Base-by-base conservation (phyloP, 768 basidiomycete species). In the Crucibulum laeve region DNA sequence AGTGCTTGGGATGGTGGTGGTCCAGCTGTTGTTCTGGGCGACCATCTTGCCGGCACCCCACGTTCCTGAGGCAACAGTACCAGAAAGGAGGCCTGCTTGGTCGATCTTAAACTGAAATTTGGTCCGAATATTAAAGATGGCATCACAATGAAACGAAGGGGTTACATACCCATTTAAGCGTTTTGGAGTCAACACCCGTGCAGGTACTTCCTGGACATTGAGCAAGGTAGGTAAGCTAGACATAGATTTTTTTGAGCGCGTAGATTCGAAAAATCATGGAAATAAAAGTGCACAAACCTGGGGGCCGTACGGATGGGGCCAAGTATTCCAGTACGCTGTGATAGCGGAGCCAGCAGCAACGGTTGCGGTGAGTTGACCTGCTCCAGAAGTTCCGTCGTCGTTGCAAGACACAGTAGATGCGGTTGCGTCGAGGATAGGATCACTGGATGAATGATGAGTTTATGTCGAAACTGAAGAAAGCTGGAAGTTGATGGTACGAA, bases 1-100 rank as follows among this genome's bases (percentile, higher is more conserved):
- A 4, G 68, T 63, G 25, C 49, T 53, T 2, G 72, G 72, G 51
- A 74, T 73, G 1, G 67, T 71, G 1, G 67, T 65, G 3, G 72
- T 74, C 71, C 71, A 74, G 25, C 59, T 63, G 45, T 61, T 65
- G 59, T 73, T 74, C 17, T 72, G 57, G 37, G 50, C 56, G 33
- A 72, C 71, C 72, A 74, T 72, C 40, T 65, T 56, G 3, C 73
- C 73, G 30, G 62, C 54, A 25, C 59, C 73, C 73, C 73, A 74
- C 34, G 49, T 48, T 5, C 73, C 73, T 15, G 47, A 47, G 25
- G 39, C 62, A 26, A 73, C 58, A 1, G 70, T 73, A 1, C 73
- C 71, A 25, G 58, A 67, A n/a, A 74, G 56, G 18, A 73, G 63
- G 28, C 73, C 71, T 13, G 71, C 63, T 55, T 74, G 49, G 43